Evolutionary conservation across 176 grass and related monocot genomes (phyloP), one percentile per base, ranked within the genome.

Genomic region (Aechmea fasciata): DNA sequence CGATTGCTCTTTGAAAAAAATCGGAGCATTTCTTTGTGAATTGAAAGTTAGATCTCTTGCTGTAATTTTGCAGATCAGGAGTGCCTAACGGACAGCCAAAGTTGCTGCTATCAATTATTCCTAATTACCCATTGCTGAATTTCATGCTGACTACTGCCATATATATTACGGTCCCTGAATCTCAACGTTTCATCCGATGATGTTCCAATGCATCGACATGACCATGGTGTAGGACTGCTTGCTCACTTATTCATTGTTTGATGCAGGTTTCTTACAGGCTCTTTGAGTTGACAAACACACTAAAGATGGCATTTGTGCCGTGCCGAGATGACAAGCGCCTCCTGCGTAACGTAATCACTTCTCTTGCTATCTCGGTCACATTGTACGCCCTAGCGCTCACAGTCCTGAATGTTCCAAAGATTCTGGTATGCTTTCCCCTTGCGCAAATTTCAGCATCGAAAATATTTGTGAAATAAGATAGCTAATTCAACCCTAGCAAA

Each of bases 71-170:
- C 80, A 99, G 90, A 89, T 99, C 94, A 73, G 79, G 66, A 52
- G 87, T 90, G 24, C 94, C 94, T 66, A 81, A 99, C 75, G 94
- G 90, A 15, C 90, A 99, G 74, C 94, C 94, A 9, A 87, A 87
- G 62, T 93, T 84, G 89, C 66, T 99, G 29, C 82, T 99, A 50
- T 80, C 86, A 41, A 75, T 99, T 79, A 82, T 99, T 52, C 89
- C 94, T 71, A 84, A 74, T 81, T 99, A 99, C 29, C 94, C 94
- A 52, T 59, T 99, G 68, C 87, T 99, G 29, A 99, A 99, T 66
- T 99, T 93, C 82, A 99, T 99, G 94, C 87, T 99, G 64, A 99
- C 89, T 69, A 99, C 94, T 53, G 87, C 87, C 18, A 73, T 99
- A 83, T 99, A 99, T 78, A 87, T 93, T 72, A 79, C 48, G 77